Evolutionary conservation across 192 early-diverging fungal genomes (phyloP).

Genomic region (Backusella australiensis): DNA sequence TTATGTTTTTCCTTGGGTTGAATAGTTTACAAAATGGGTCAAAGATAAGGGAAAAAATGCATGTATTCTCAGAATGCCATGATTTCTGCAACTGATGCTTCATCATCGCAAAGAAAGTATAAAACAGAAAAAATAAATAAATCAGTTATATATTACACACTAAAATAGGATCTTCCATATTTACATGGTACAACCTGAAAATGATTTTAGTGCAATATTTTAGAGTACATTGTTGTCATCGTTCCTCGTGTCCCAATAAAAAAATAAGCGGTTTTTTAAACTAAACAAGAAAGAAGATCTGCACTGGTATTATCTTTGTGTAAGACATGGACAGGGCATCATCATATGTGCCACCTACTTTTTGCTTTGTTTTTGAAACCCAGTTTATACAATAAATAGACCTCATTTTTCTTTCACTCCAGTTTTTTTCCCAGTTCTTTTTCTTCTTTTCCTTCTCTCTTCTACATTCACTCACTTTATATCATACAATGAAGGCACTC

Average conservation of each 20-base stretch:
- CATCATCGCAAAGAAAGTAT: background rate
- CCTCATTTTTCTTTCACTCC: background rate
- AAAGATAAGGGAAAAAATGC: background rate
- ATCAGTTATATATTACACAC: background rate
- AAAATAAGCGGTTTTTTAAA: background rate
- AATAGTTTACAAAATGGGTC: background rate
- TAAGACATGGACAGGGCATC: background rate
- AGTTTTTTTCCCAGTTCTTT: conserved; percentile 2
- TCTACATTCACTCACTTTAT: background rate
- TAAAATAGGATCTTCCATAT: conserved; percentile 6
- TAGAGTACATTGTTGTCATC: conserved; percentile 6
- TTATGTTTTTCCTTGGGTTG: background rate
- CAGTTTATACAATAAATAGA: background rate
- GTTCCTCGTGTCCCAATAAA: conserved; percentile 1
- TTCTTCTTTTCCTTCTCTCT: background rate
- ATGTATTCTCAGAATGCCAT: background rate
- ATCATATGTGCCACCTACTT: background rate
- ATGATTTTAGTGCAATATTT: background rate
- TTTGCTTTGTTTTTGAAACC: background rate
- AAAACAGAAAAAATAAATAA: background rate
- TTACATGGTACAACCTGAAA: background rate
- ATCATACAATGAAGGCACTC: conserved; percentile 64
- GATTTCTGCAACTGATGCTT: background rate
- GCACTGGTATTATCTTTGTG: background rate
- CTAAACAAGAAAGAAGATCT: background rate